These are phyloP conservation scores for Corylus avellana DNA, from an alignment of 306 rosid genomes.

Conservation along the genomic window DNA sequence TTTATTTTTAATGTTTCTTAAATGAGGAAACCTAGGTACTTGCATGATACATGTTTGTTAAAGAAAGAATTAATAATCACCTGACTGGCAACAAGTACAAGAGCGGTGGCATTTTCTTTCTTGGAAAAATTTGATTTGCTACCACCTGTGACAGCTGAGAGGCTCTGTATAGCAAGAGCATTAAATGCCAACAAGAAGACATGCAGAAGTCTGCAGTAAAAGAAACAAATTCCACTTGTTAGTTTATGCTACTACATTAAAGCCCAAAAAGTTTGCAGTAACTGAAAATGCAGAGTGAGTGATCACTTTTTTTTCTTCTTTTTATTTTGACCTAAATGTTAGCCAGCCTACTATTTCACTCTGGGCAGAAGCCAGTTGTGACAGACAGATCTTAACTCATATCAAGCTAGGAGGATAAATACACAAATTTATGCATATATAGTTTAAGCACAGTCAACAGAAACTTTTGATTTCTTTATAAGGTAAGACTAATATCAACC, in stretches of 20 bases:
- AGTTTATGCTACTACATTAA: constrained; percentile 19
- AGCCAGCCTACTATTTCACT: background rate
- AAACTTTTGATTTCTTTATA: constrained; percentile 2
- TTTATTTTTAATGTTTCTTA: background rate
- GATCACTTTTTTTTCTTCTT: background rate
- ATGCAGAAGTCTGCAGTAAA: constrained; percentile 75
- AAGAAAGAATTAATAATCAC: constrained; percentile 26
- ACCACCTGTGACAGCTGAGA: constrained; percentile 67
- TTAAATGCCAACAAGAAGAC: constrained; percentile 64
- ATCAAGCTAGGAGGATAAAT: background rate
- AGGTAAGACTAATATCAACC: background rate
- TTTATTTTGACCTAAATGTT: background rate
- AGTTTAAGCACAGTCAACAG: background rate
- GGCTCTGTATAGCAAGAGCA: constrained; percentile 41
- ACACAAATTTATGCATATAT: background rate
- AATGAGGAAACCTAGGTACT: background rate
- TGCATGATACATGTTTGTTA: background rate
- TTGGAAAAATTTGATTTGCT: constrained; percentile 55
- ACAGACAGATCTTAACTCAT: background rate
- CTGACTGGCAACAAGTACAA: constrained; percentile 83
- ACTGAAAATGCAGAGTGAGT: background rate
- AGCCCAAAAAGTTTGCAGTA: constrained; percentile 9
- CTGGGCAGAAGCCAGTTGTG: background rate
- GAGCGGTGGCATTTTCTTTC: constrained; percentile 64
- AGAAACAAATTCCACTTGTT: constrained; percentile 19